These are phyloP conservation scores for Lycium ferocissimum DNA, from an alignment of 257 asterid species.

Conservation along the genomic window DNA sequence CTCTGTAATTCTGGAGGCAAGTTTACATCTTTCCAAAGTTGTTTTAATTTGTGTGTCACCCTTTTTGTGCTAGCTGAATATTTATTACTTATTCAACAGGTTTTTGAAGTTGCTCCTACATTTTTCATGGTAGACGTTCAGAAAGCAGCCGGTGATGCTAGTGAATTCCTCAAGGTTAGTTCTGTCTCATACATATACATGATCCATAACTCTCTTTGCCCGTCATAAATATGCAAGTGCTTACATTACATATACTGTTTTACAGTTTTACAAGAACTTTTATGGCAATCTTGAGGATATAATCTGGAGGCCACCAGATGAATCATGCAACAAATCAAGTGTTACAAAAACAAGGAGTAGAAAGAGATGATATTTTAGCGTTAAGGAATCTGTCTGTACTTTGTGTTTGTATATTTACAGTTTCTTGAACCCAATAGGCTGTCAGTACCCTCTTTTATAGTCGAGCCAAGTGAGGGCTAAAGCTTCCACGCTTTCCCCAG, in stretches of 20 bases:
- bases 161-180: constrained; percentile 64
- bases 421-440: not conserved
- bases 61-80: constrained; percentile 23
- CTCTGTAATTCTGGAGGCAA: constrained; percentile 89
- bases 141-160: constrained; percentile 88
- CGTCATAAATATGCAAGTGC: not conserved
- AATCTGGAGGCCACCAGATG: constrained; percentile 84
- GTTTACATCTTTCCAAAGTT: constrained; percentile 12
- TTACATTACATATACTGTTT: not conserved
- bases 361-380: constrained; percentile 45
- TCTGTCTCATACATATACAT: not conserved
- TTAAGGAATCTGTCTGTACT: not conserved
- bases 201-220: not conserved
- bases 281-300: constrained; percentile 87
- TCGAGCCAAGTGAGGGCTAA: constrained; percentile 18
- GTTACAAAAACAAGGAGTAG: constrained; percentile 57
- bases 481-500: constrained; percentile 9
- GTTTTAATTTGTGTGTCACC: constrained; percentile 11
- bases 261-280: constrained; percentile 90
- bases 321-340: constrained; percentile 66
- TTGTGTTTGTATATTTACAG: constrained; percentile 18
- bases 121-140: constrained; percentile 96
- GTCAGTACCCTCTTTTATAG: constrained; percentile 3
- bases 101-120: constrained; percentile 85
- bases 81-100: constrained; percentile 45